A percentile compares a stretch with the other conserved stretches of the same genome.
Conservation (phyloP, 768 basidiomycete genomes). For the Gloeostereum incarnatum region DNA sequence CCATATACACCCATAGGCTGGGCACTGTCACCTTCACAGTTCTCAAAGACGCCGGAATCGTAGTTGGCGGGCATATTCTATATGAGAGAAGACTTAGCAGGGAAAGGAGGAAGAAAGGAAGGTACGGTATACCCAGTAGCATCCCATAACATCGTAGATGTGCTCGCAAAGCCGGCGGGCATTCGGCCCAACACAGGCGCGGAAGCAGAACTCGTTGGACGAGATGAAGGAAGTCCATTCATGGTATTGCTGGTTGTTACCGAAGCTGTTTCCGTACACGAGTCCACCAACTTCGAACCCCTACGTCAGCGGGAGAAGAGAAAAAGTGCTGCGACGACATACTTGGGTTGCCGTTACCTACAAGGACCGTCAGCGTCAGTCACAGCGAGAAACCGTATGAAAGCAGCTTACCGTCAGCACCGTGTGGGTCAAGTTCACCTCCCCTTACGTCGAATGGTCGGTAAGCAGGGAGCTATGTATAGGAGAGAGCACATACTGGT, state of each 20-base stretch:
- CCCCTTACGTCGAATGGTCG: constrained; percentile 11
- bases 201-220: constrained; percentile 57
- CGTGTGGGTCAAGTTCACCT: constrained; percentile 45
- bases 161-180: constrained; percentile 61
- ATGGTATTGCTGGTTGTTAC: constrained; percentile 43
- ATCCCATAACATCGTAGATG: constrained; percentile 67
- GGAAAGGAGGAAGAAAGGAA: background rate
- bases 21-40: constrained; percentile 59
- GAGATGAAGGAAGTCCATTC: constrained; percentile 88
- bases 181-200: constrained; percentile 56
- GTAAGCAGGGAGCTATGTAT: background rate
- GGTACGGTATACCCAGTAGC: constrained; percentile 27
- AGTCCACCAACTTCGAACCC: background rate
- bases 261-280: constrained; percentile 42
- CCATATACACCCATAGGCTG: constrained; percentile 71
- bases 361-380: too few species aligned
- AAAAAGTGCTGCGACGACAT: too few species aligned
- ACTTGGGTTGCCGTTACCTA: constrained; percentile 1
- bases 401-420: constrained; percentile 34
- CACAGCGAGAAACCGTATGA: too few species aligned
- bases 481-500: constrained; percentile 13
- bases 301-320: too few species aligned
- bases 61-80: constrained; percentile 75
- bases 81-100: background rate
- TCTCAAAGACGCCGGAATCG: constrained; percentile 48